Percentiles rank a stretch among this genome's conserved stretches.
Conservation (phyloP, 73 alveolate genomes). For the Urostyla sp. region DNA sequence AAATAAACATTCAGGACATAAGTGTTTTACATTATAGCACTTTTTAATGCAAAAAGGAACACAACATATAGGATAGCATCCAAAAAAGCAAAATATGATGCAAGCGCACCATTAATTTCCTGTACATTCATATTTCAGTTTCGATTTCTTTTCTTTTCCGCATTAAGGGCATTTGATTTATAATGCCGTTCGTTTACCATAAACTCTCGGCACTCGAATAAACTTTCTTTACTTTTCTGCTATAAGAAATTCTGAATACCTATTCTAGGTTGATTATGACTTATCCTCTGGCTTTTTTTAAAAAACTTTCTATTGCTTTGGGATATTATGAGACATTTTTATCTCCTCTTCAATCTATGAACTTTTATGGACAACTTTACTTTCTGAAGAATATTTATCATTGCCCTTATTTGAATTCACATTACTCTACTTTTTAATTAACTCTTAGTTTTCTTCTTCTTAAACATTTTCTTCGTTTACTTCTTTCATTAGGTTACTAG, state of each 20-base stretch:
- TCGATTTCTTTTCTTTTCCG: constrained; percentile 34
- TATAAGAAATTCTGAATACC: constrained; percentile 37
- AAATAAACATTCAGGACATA: constrained; percentile 35
- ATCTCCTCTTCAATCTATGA: too few species aligned
- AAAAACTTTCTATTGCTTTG: too few species aligned
- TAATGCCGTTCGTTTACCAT: constrained; percentile 33
- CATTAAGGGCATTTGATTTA: constrained; percentile 42
- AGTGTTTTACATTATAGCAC: constrained; percentile 47
- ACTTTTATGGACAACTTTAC: too few species aligned
- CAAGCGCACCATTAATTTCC: constrained; percentile 59
- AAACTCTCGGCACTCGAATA: constrained; percentile 39
- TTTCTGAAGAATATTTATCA: too few species aligned
- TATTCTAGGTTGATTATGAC: too few species aligned
- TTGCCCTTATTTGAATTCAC: too few species aligned
- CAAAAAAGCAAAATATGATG: constrained; percentile 42
- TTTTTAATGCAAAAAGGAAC: constrained; percentile 56
- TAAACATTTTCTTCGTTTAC: too few species aligned
- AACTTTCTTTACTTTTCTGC: constrained; percentile 52
- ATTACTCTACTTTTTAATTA: too few species aligned
- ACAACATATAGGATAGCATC: constrained; percentile 52
- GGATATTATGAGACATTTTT: too few species aligned
- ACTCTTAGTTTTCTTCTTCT: too few species aligned
- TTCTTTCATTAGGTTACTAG: too few species aligned
- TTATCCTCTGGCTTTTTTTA: too few species aligned
- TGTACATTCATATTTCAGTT: constrained; percentile 47